Conservation (phyloP, 768 basidiomycete genomes). For the Pleurotus salmoneostramineus region DNA sequence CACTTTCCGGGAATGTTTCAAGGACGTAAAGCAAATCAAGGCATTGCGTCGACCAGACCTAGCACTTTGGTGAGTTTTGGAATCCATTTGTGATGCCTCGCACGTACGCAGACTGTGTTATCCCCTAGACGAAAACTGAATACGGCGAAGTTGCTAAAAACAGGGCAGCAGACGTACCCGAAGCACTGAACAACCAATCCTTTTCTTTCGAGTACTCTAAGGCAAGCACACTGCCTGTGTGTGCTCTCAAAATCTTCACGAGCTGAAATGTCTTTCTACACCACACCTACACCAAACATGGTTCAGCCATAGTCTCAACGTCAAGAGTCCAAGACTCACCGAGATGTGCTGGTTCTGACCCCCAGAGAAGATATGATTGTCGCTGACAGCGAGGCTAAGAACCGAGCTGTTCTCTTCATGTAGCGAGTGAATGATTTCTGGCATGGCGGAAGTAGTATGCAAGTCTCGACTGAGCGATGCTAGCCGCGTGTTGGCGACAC, state of each 20-base stretch:
- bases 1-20: conserved; percentile 73
- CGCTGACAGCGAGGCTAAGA: conserved; percentile 71
- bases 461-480: conserved; percentile 61
- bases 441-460: conserved; percentile 35
- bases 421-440: conserved; percentile 64
- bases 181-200: conserved; percentile 87
- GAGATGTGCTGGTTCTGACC: conserved; percentile 76
- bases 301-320: not conserved
- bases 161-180: conserved; percentile 44
- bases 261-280: conserved; percentile 68
- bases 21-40: conserved; percentile 69
- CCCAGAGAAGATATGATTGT: conserved; percentile 75
- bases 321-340: conserved; percentile 33
- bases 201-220: conserved; percentile 73
- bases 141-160: not conserved
- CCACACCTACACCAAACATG: conserved; percentile 64
- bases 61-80: conserved; percentile 8
- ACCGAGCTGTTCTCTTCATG: conserved; percentile 67
- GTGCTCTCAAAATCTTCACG: conserved; percentile 68
- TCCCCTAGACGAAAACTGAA: conserved; percentile 52
- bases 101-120: conserved; percentile 76
- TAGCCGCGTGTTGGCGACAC: conserved; percentile 16
- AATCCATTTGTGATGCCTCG: not conserved
- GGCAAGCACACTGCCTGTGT: conserved; percentile 80
- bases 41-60: conserved; percentile 82